Evolutionary conservation across 208 protist species (phyloP), one percentile per base, ranked within the genome.

Genomic region (Trypanosoma caninum): DNA sequence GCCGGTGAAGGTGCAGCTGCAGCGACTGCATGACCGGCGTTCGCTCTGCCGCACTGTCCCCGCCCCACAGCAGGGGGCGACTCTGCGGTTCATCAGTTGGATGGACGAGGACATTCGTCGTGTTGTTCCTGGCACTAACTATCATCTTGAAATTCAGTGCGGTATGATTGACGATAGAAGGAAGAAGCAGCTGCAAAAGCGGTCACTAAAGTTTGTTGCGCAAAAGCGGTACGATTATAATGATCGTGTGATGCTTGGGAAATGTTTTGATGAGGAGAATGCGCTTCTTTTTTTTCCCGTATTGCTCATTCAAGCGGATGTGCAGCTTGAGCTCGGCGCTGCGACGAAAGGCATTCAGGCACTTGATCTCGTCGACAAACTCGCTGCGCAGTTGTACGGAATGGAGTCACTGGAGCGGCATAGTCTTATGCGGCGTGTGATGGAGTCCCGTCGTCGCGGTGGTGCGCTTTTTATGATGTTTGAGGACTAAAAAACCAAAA

Each of bases 391-490:
- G 23, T 37, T 70, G n/a, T 70, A 70, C 55, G 64, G 55, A n/a
- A 33, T 35, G 28, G 55, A 63, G 14, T 70, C 64, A 16, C 16
- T 63, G 46, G 64, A 70, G 55, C 44, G 28, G 16, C 34, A 48
- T 23, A 62, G 64, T 46, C 33, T 70, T 20, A 63, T 70, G 64
- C 64, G 48, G 7, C 47, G 35, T 13, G 64, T 70, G 55, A 42
- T 47, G 46, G 64, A 70, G 47, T 53, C 56, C 0, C 53, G 64
- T 13, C 62, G 58, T 33, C 64, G 55, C 2, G 64, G 64, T 18
- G 64, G 64, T 1, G 28, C 64, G 8, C 56, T 70, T 18, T 70
- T 70, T 37, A 63, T 70, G 64, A 70, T 70, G 64, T 70, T 70
- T 70, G 64, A 70, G 23, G 64, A 72, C 44, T 48, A 67, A 46